Evolutionary conservation across 1,284 basidiomycete genomes (phyloP), one percentile per base, ranked within the genome.

Genomic region (Meripilus lineatus): DNA sequence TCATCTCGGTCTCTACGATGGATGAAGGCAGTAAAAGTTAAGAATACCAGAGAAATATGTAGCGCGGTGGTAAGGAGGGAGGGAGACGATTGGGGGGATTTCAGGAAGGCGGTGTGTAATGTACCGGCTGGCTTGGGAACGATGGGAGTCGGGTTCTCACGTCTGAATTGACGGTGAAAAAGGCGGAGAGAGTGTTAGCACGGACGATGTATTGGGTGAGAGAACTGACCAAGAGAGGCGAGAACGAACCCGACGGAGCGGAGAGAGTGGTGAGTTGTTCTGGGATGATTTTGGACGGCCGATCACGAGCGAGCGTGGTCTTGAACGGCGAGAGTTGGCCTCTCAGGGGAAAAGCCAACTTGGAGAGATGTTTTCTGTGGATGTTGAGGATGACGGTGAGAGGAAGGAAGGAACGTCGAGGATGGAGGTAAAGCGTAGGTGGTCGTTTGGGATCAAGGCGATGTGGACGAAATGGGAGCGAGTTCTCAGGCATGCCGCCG

Each of bases 1-100:
- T 83, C 82, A 84, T 84, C 52, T 56, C 50, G 53, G 45, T 45
- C 47, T 49, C 47, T 17, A 30, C 30, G 26, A 25, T 6, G 28
- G 13, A 21, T 7, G 23, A 24, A 32, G 23, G 33, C 25, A 20
- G 32, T 24, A 42, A 25, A 32, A 25, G 26, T 42, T 20, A 26
- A 34, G 6, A 15, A n/a, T 26, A 42, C 23, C n/a, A 35, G 28
- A 20, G 32, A 40, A n/a, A n/a, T n/a, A n/a, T n/a, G n/a, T n/a
- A n/a, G n/a, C 36, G 34, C n/a, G 36, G 24, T 30, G 13, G 30
- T 15, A 17, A 28, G 34, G 26, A 36, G 23, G 17, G 41, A 33
- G 32, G 47, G 41, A 35, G 44, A 42, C 44, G 37, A 49, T 44
- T 46, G 17, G 39, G 45, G 40, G 43, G 41, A 39, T 38, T 48